A percentile compares a stretch with the other conserved stretches of the same genome.
Evolutionary conservation across 169 alveolate genomes (phyloP).

Genomic region (Cryptosporidium andersoni): DNA sequence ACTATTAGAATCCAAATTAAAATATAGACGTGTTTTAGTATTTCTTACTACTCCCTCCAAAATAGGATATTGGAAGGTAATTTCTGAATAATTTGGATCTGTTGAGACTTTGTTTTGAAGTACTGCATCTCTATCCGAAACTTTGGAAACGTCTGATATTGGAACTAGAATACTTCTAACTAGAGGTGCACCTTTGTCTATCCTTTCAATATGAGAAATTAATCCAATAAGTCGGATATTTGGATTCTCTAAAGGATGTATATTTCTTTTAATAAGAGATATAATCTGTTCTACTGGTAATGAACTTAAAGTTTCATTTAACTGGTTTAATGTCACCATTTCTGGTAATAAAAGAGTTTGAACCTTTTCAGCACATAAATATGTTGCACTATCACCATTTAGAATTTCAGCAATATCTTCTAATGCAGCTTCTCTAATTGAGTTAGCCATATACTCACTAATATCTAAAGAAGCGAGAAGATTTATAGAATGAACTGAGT

Average conservation of each 20-base stretch:
- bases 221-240: conserved; percentile 27
- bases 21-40: conserved; percentile 3
- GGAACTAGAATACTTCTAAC: neutral
- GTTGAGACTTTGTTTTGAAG: neutral
- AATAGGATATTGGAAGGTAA: conserved; percentile 15
- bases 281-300: conserved; percentile 19
- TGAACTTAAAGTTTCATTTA: neutral
- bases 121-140: neutral
- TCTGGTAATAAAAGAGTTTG: conserved; percentile 41
- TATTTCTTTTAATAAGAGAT: conserved; percentile 16
- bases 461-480: conserved; percentile 30
- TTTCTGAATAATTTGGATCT: neutral
- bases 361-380: conserved; percentile 34
- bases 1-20: neutral
- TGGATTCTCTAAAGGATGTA: conserved; percentile 32
- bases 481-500: conserved; percentile 10
- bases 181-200: conserved; percentile 7
- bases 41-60: conserved; percentile 5
- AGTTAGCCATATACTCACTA: conserved; percentile 21
- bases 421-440: conserved; percentile 11
- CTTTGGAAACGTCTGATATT: neutral
- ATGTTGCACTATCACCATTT: neutral
- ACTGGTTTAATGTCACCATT: neutral
- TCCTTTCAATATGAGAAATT: conserved; percentile 37
- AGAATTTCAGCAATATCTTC: conserved; percentile 3